A percentile compares a stretch with the other conserved stretches of the same genome.
These are phyloP conservation scores for Barnettozyma wickerhamii DNA, from an alignment of 805 yeast species.

Conservation along the genomic window DNA sequence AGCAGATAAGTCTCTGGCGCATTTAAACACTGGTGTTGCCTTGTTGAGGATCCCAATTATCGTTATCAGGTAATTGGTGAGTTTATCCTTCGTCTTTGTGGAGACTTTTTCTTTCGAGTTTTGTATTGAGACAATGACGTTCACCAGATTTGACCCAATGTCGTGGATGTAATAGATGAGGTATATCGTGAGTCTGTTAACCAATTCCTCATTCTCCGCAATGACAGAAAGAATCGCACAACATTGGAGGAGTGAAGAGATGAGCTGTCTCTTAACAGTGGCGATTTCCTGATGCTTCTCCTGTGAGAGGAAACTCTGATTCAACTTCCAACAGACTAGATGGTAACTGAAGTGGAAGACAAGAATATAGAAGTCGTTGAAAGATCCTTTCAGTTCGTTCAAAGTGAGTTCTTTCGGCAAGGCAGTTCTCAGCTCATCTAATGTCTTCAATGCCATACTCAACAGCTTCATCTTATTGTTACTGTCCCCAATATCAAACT, in stretches of 20 bases:
- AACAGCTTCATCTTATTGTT: constrained; percentile 24
- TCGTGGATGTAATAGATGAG: constrained; percentile 9
- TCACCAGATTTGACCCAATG: constrained; percentile 10
- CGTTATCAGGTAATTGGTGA: background rate
- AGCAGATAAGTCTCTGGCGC: background rate
- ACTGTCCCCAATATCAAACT: constrained; percentile 31
- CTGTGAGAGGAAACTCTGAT: constrained; percentile 18
- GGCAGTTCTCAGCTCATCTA: constrained; percentile 22
- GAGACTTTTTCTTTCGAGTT: background rate
- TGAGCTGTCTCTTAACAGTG: constrained; percentile 8
- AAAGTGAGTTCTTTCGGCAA: constrained; percentile 18
- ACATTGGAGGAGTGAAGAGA: constrained; percentile 6
- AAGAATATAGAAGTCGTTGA: constrained; percentile 12
- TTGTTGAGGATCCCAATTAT: background rate
- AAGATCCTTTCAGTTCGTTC: background rate
- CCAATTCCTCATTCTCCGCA: background rate
- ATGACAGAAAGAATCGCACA: constrained; percentile 6
- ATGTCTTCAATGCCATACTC: constrained; percentile 22
- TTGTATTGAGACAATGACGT: background rate
- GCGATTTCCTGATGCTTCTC: constrained; percentile 5
- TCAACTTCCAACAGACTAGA: constrained; percentile 18
- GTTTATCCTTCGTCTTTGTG: background rate
- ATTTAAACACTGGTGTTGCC: background rate
- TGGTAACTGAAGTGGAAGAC: constrained; percentile 26
- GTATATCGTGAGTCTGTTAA: constrained; percentile 15